Evolutionary conservation across 148 eudicot genomes (phyloP), one percentile per base, ranked within the genome.

Genomic region (Selenicereus undatus): DNA sequence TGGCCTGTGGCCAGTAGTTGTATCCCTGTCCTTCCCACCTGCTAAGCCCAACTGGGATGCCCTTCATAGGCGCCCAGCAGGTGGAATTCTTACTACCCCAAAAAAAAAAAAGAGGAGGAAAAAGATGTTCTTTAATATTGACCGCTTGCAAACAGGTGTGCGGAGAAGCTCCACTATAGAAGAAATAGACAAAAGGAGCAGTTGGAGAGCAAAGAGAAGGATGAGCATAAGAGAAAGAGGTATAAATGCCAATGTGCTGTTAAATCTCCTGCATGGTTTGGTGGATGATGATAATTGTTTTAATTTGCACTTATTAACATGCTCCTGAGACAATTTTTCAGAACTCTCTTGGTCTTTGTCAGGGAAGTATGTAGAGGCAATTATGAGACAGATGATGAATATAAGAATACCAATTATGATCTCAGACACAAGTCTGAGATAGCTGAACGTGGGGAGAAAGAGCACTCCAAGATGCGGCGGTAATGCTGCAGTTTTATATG

Each of bases 111-210:
- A 36, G 4, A 36, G 4, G 39, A 39, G 8, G 43, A 39, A 39
- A 39, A 39, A 4, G 43, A 2, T 4, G 43, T 42, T 51, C 58
- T 50, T 58, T 27, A 50, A 54, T 24, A 54, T 35, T 84, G 73
- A 29, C 74, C 54, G 48, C 80, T 65, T 64, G 77, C 74, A 39
- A 70, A 74, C 78, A 93, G 98, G 83, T 94, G 98, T 84, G 91
- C 96, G 74, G 93, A 92, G 84, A 94, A 92, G 88, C 94, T 94
- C 54, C 86, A 86, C 66, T 90, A 92, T 81, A 91, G 87, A 81
- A 91, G 86, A 79, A 84, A 79, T 74, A 91, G 83, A 81, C 93
- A 93, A 86, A 88, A 90, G 85, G 86, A 89, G 81, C 79, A 76
- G 75, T 69, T 80, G 56, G 86, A 84, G 83, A 79, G 75, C 83